Percentiles rank a stretch among this genome's conserved stretches.
Evolutionary conservation across 2,329 filamentous ascomycete species (phyloP).

Genomic region (Clonostachys sp.): DNA sequence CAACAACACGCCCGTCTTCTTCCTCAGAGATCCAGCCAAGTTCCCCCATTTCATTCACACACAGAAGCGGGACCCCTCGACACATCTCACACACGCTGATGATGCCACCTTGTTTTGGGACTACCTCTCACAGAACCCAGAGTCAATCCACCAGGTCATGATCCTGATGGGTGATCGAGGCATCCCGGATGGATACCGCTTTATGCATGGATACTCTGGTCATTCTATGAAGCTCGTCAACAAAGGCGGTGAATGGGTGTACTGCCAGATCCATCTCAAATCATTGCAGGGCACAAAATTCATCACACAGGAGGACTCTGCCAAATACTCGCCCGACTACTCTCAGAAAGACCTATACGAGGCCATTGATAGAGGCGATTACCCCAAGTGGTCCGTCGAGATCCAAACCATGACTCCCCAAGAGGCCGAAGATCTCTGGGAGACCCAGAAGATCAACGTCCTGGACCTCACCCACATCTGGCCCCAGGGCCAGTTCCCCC

Average conservation of each 20-base stretch:
- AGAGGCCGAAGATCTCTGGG: conserved; percentile 41
- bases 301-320: conserved; percentile 42
- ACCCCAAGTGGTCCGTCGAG: conserved; percentile 49
- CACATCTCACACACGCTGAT: conserved; percentile 58
- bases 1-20: conserved; percentile 73
- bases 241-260: conserved; percentile 46
- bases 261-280: conserved; percentile 48
- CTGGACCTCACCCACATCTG: conserved; percentile 69
- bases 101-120: conserved; percentile 66
- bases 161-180: conserved; percentile 53
- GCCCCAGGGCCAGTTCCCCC: conserved; percentile 59
- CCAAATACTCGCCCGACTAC: conserved; percentile 38
- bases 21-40: conserved; percentile 68
- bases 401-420: conserved; percentile 47
- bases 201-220: conserved; percentile 50
- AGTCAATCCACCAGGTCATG: conserved; percentile 54
- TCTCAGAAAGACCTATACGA: conserved; percentile 47
- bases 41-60: conserved; percentile 72
- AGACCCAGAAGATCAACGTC: conserved; percentile 42
- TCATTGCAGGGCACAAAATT: conserved; percentile 47
- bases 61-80: conserved; percentile 68
- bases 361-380: conserved; percentile 46
- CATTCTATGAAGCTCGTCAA: conserved; percentile 53
- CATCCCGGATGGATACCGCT: conserved; percentile 46
- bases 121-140: conserved; percentile 53